Base-by-base conservation (phyloP, 1,284 basidiomycete species). In the Hymenochaete sp. region DNA sequence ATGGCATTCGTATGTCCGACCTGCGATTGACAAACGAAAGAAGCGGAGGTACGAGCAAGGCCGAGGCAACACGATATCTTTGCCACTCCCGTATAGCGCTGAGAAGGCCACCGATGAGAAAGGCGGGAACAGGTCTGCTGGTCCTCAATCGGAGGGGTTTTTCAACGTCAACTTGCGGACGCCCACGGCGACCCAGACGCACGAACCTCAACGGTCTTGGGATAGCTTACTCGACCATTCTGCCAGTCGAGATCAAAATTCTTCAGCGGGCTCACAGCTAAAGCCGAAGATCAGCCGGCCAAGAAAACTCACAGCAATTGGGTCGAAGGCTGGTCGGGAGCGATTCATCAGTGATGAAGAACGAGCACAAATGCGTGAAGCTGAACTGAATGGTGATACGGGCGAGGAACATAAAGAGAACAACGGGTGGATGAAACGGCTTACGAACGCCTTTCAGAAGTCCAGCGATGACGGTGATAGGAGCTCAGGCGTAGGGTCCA, bases 1-100 rank as follows among this genome's bases (percentile, higher is more conserved):
- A 49, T 87, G 80, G 79, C 68, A 83, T 56, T 71, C 81, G 7
- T 78, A 75, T 57, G 75, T 71, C 27, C 67, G 65, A 35, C 59
- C 61, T 10, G 63, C 63, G 61, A 42, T 75, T 24, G 68, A 77
- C 55, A 63, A 62, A 38, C 65, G 69, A 50, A 35, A 19, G 21
- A 65, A 64, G 55, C 69, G 68, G 49, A 67, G 67, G 52, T 70
- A 63, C 57, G 80, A 73, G 65, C 62, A 67, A 55, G 65, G 59
- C 44, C n/a, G n/a, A n/a, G n/a, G n/a, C n/a, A n/a, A n/a, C n/a
- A n/a, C n/a, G n/a, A n/a, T n/a, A n/a, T n/a, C n/a, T n/a, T n/a
- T n/a, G n/a, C n/a, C n/a, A n/a, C n/a, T n/a, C n/a, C n/a, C n/a
- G n/a, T n/a, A n/a, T n/a, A 70, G 78, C 52, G 73, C 80, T 57